Evolutionary conservation across 345 rosid genomes (phyloP).

Genomic region (Moricandia arvensis): DNA sequence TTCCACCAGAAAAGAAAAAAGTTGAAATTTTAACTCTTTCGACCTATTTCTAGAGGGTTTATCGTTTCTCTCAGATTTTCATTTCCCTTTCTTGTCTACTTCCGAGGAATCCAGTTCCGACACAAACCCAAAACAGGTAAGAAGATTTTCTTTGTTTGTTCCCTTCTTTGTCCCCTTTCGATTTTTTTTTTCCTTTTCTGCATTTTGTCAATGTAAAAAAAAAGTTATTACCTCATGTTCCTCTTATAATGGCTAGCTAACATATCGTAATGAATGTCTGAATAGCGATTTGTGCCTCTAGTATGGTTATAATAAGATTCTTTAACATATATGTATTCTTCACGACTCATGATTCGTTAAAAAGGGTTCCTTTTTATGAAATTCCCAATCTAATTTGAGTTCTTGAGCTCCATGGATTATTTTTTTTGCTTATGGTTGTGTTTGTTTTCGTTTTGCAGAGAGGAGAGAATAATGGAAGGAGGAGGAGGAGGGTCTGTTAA

Average conservation of each 20-base stretch:
- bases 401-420: constrained; percentile 23
- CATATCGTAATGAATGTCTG: not conserved
- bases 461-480: constrained; percentile 9
- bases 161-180: constrained; percentile 1
- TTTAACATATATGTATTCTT: not conserved
- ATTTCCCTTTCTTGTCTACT: constrained; percentile 11
- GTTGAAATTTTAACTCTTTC: constrained; percentile 21
- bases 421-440: not conserved
- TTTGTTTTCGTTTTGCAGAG: not conserved
- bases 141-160: not conserved
- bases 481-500: constrained; percentile 16
- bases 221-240: not conserved
- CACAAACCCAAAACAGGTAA: constrained; percentile 18
- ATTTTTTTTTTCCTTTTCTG: not conserved
- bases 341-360: not conserved
- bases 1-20: constrained; percentile 21
- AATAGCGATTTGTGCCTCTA: not conserved
- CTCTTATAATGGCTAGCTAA: constrained; percentile 10
- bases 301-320: not conserved
- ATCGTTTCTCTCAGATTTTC: constrained; percentile 12
- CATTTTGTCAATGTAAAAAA: not conserved
- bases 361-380: not conserved
- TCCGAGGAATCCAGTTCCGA: constrained; percentile 24
- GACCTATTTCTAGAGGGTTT: constrained; percentile 11
- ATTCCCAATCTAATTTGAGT: not conserved